phyloP scores from a whole-genome alignment of 2,329 filamentous ascomycete species.

The Cephalotrichum gorgonifer region DNA sequence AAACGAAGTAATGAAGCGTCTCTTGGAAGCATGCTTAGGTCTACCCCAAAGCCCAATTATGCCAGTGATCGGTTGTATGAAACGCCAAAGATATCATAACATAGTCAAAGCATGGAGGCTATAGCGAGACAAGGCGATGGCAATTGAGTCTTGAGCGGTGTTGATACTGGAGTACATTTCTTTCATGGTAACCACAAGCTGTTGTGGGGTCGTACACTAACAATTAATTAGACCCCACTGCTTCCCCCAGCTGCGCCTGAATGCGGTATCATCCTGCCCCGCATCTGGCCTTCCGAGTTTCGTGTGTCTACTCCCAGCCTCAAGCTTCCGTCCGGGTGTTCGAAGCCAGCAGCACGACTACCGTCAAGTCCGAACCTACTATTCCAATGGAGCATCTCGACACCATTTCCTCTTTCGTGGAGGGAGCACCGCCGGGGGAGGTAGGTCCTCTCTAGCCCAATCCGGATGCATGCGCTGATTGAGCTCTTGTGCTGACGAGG shows the following conservation, averaged over 20 bases:
- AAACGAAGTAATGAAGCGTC: too few species aligned
- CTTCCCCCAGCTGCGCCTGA: neutral
- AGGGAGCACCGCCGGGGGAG: constrained; percentile 93
- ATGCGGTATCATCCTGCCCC: constrained; percentile 3
- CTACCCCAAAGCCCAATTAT: too few species aligned
- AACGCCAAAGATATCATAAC: too few species aligned
- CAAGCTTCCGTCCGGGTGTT: neutral
- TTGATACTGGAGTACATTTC: neutral
- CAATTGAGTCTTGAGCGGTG: neutral
- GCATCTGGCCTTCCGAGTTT: neutral
- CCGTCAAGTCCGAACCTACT: neutral
- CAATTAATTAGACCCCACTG: neutral
- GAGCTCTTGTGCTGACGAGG: neutral
- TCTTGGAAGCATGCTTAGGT: too few species aligned
- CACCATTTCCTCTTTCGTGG: constrained; percentile 75
- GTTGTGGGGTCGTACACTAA: too few species aligned
- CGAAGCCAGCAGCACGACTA: neutral
- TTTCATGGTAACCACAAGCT: neutral
- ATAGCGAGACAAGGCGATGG: neutral
- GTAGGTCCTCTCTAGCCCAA: constrained; percentile 38
- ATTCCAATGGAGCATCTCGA: constrained; percentile 25
- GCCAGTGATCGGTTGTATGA: too few species aligned
- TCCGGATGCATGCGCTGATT: neutral
- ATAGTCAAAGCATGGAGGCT: too few species aligned
- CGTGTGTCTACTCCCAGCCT: neutral